Evolutionary conservation across 2,329 filamentous ascomycete genomes (phyloP).

Genomic region (Epichloe sylvatica): DNA sequence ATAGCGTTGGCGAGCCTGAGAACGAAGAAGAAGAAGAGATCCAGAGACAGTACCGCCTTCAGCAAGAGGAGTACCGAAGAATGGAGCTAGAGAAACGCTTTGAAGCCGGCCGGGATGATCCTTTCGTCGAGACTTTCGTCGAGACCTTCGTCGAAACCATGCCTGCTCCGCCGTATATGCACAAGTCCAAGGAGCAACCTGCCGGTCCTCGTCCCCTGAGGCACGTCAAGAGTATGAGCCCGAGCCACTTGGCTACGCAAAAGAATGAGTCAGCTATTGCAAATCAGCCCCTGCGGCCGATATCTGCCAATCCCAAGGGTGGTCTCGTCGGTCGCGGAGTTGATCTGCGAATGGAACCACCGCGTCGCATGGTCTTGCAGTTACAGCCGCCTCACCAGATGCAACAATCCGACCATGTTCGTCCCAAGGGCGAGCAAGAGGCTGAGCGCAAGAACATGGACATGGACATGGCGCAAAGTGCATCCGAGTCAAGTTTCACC

Average conservation of each 20-base stretch:
- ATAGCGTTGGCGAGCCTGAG: slow-evolving; percentile 38
- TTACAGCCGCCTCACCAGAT: slow-evolving; percentile 3
- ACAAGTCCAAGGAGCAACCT: slow-evolving; percentile 1
- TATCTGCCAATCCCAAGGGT: not conserved
- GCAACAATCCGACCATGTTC: slow-evolving; percentile 7
- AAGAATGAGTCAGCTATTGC: not conserved
- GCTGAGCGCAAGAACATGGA: not conserved
- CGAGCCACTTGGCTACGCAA: slow-evolving; percentile 5
- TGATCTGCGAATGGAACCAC: not conserved
- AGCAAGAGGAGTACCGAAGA: not conserved
- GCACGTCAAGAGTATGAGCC: slow-evolving; percentile 12
- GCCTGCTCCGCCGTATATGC: not conserved
- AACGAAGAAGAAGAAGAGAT: slow-evolving; percentile 14
- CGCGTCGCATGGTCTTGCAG: slow-evolving; percentile 1
- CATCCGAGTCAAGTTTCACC: slow-evolving; percentile 13
- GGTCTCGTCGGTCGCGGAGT: not conserved
- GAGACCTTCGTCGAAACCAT: slow-evolving; percentile 19
- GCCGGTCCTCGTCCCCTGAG: slow-evolving; percentile 8
- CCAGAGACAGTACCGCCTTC: slow-evolving; percentile 1
- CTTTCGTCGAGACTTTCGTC: slow-evolving; percentile 22
- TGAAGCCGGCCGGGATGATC: slow-evolving; percentile 11
- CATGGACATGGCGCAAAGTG: slow-evolving; percentile 1
- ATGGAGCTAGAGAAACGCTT: not conserved
- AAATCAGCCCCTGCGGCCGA: not conserved
- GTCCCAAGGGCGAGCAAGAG: slow-evolving; percentile 7